These are phyloP conservation scores for Lactarius akahatsu DNA, from an alignment of 768 basidiomycete genomes.

Conservation along the genomic window DNA sequence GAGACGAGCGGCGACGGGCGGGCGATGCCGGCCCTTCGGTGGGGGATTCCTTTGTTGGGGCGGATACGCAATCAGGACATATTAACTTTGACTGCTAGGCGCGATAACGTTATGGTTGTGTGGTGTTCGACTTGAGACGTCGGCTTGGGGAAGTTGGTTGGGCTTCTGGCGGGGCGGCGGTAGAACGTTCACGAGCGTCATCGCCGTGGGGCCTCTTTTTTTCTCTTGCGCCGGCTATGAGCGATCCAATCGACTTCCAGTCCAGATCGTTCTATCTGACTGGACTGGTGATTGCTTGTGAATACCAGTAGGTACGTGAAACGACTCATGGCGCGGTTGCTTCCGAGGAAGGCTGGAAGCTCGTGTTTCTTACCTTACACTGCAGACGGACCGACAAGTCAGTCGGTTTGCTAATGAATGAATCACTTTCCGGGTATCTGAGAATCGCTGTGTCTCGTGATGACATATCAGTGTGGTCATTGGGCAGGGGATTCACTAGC, in stretches of 20 bases:
- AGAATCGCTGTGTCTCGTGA: conserved; percentile 19
- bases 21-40: conserved; percentile 24
- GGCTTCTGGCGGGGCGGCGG: conserved; percentile 28
- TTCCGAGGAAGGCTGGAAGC: conserved; percentile 24
- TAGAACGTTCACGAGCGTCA: conserved; percentile 23
- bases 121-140: conserved; percentile 24
- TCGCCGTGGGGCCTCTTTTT: conserved; percentile 1
- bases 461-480: conserved; percentile 25
- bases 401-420: conserved; percentile 27
- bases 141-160: conserved; percentile 4
- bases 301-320: conserved; percentile 6
- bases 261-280: conserved; percentile 6
- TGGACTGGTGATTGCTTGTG: conserved; percentile 7
- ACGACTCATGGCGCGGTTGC: conserved; percentile 5
- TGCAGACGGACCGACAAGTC: conserved; percentile 19
- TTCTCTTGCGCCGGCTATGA: conserved; percentile 6
- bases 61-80: conserved; percentile 27
- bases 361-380: conserved; percentile 21
- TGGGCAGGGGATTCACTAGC: conserved; percentile 20
- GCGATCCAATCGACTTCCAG: conserved; percentile 10
- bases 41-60: conserved; percentile 11
- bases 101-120: conserved; percentile 26
- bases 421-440: conserved; percentile 20
- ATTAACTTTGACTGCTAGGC: conserved; percentile 22
- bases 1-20: conserved; percentile 4